These are phyloP conservation scores for Geotrichum candidum DNA, from an alignment of 1,139 yeast genomes.

Conservation along the genomic window DNA sequence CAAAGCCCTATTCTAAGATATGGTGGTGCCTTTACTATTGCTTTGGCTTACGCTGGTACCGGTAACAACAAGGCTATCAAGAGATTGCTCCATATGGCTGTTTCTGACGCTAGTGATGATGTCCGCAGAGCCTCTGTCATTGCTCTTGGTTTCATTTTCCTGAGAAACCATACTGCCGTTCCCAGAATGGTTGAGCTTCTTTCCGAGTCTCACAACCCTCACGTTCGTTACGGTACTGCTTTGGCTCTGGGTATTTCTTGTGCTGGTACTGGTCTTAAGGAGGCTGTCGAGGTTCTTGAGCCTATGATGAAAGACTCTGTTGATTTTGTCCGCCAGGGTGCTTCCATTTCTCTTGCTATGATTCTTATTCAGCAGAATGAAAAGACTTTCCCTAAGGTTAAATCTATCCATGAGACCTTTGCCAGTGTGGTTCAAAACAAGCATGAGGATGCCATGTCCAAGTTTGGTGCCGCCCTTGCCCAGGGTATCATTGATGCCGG, in stretches of 20 bases:
- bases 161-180: constrained; percentile 87
- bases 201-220: constrained; percentile 94
- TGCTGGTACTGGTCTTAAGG: constrained; percentile 86
- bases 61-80: constrained; percentile 85
- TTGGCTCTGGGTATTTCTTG: constrained; percentile 95
- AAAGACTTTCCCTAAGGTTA: constrained; percentile 72
- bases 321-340: constrained; percentile 97
- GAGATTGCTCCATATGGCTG: constrained; percentile 84
- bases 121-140: constrained; percentile 95
- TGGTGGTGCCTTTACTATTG: constrained; percentile 93
- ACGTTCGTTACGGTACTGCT: constrained; percentile 97
- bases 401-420: constrained; percentile 64
- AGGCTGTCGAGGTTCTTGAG: constrained; percentile 87
- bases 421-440: constrained; percentile 75
- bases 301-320: constrained; percentile 91
- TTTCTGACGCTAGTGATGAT: constrained; percentile 92
- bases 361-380: constrained; percentile 91
- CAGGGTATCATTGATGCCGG: constrained; percentile 99
- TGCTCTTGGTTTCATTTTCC: constrained; percentile 85
- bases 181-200: constrained; percentile 92
- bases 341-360: constrained; percentile 89
- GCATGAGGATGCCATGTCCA: constrained; percentile 94
- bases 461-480: constrained; percentile 94
- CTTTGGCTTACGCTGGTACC: constrained; percentile 95
- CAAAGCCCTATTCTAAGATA: constrained; percentile 85